A percentile compares a stretch with the other conserved stretches of the same genome.
phyloP scores from a whole-genome alignment of 1,139 yeast genomes.

The Geotrichum restrictum region DNA sequence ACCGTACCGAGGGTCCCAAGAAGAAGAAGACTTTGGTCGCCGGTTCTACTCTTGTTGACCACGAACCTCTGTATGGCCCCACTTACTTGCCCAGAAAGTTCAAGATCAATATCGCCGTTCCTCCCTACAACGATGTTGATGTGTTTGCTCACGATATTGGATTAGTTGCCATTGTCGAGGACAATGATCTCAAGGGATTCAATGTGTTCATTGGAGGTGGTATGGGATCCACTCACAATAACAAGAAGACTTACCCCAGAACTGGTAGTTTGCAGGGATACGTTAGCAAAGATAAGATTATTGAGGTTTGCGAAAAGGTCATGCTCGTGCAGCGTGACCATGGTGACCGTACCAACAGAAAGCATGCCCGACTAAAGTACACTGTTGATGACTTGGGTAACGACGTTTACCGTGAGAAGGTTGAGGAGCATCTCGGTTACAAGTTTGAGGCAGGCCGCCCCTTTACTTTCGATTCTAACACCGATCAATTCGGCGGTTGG shows the following conservation, averaged over 20 bases:
- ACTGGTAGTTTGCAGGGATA: conserved; percentile 85
- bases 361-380: conserved; percentile 96
- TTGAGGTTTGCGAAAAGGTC: conserved; percentile 80
- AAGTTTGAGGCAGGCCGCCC: conserved; percentile 66
- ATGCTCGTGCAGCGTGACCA: conserved; percentile 92
- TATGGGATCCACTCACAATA: conserved; percentile 97
- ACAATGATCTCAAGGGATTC: conserved; percentile 60
- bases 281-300: conserved; percentile 62
- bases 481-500: conserved; percentile 88
- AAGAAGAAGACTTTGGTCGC: conserved; percentile 85
- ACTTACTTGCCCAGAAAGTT: conserved; percentile 92
- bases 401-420: conserved; percentile 71
- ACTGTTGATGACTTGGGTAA: conserved; percentile 90
- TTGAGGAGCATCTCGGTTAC: conserved; percentile 79
- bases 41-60: conserved; percentile 48
- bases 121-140: conserved; percentile 95
- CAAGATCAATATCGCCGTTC: conserved; percentile 90
- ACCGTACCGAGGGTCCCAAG: conserved; percentile 72
- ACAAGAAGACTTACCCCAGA: conserved; percentile 94
- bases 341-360: conserved; percentile 95
- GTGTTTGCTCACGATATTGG: conserved; percentile 96
- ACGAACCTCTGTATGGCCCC: conserved; percentile 85
- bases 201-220: conserved; percentile 96
- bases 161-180: conserved; percentile 78
- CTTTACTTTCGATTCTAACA: conserved; percentile 77